phyloP scores from a whole-genome alignment of 106 monocot genomes.

The Acanthochlamys bracteata region DNA sequence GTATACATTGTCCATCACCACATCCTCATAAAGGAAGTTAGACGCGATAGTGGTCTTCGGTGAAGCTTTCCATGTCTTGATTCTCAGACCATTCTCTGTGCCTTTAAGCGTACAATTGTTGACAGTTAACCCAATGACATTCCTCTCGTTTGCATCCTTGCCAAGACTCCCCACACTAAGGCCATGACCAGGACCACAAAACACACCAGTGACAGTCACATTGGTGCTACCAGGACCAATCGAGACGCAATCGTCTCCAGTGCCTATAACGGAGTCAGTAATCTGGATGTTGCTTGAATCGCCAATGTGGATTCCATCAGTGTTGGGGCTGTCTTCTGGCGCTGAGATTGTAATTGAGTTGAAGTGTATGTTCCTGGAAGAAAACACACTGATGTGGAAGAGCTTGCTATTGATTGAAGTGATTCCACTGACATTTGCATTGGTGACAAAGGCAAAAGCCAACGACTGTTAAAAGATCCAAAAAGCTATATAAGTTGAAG shows the following conservation, averaged over 20 bases:
- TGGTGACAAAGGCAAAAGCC: not conserved
- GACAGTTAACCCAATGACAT: constrained; percentile 22
- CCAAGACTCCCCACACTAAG: constrained; percentile 52
- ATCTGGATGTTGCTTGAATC: constrained; percentile 18
- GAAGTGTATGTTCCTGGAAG: constrained; percentile 4
- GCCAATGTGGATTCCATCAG: constrained; percentile 39
- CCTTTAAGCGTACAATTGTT: constrained; percentile 29
- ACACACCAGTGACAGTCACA: constrained; percentile 3
- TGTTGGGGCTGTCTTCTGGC: constrained; percentile 38
- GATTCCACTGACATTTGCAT: not conserved
- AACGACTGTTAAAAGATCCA: not conserved
- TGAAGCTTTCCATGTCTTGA: constrained; percentile 46
- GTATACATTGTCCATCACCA: constrained; percentile 14
- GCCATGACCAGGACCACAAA: constrained; percentile 44
- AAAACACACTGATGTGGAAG: constrained; percentile 27
- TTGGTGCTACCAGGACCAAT: constrained; percentile 19
- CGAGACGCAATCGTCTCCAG: constrained; percentile 32
- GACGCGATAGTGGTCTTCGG: not conserved
- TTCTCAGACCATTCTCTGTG: constrained; percentile 33
- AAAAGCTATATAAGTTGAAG: not conserved
- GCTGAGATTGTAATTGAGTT: constrained; percentile 16
- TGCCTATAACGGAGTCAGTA: constrained; percentile 11
- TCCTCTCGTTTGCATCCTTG: constrained; percentile 12
- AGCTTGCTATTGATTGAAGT: constrained; percentile 16
- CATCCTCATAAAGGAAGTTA: constrained; percentile 10